Evolutionary conservation across 257 asterid species (phyloP), one percentile per base, ranked within the genome.

Genomic region (Solanum commersonii): DNA sequence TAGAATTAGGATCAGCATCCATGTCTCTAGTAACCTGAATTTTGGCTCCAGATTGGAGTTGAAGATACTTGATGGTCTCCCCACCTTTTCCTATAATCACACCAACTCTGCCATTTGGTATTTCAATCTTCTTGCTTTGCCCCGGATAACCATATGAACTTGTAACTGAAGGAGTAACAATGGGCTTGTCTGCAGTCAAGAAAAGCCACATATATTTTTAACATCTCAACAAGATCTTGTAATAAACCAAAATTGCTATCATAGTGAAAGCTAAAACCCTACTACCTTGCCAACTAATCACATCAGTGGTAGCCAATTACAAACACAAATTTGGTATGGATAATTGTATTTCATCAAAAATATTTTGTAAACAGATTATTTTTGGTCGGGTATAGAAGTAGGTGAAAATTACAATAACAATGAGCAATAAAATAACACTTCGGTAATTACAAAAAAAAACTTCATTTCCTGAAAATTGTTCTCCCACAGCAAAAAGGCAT

Each of bases 61-160:
- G 98, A 85, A 95, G 96, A 74, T 92, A 89, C 91, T 94, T 94
- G 88, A 95, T 94, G 44, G 98, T 95, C 88, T 95, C 98, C 2
- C 98, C 98, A 31, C 94, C 95, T 91, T 93, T 93, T 40, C 98
- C 98, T 82, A 95, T 95, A 49, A 95, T 95, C 31, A 95, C 95
- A 14, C 98, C 98, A 88, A 95, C 98, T 92, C 94, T 93, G 42
- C 94, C 96, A 90, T 95, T 95, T 35, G 98, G 98, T 35, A 89
- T 83, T 78, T 89, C 91, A 44, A 89, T 89, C 88, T 33, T 88
- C 88, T 85, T 88, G 77, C 74, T 84, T 40, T 87, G 88, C 22
- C 86, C 90, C 33, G 89, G 87, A 70, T 89, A 89, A 29, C 90
- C 90, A 76, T 74, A 88, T 20, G 90, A 85, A 23, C 82, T 83